Evolutionary conservation across 495 filamentous ascomycete species (phyloP).

Genomic region (Daldinia loculata): DNA sequence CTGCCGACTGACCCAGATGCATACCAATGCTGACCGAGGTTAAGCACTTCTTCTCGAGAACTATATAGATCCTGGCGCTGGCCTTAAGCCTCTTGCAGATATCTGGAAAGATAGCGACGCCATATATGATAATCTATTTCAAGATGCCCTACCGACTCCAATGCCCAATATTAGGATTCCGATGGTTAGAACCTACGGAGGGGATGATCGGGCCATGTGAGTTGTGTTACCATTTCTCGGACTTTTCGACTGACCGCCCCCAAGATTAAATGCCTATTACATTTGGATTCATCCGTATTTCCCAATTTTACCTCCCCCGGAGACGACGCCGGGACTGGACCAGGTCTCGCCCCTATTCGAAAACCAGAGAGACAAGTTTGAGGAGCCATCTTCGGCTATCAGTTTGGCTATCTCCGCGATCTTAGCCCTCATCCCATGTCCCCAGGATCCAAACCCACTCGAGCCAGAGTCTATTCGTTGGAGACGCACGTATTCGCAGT

Average conservation of each 20-base stretch:
- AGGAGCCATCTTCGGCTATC: constrained; percentile 61
- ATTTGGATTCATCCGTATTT: constrained; percentile 68
- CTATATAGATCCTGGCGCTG: constrained; percentile 47
- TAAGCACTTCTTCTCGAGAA: constrained; percentile 42
- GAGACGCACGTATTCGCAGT: constrained; percentile 63
- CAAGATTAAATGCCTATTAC: constrained; percentile 68
- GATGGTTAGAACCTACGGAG: constrained; percentile 40
- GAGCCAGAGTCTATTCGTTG: constrained; percentile 56
- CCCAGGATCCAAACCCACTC: constrained; percentile 58
- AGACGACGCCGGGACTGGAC: constrained; percentile 53
- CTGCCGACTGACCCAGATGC: not conserved
- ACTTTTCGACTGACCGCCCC: constrained; percentile 35
- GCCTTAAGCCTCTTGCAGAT: constrained; percentile 43
- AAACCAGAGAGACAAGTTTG: constrained; percentile 54
- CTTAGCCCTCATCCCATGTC: constrained; percentile 64
- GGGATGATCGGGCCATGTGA: constrained; percentile 43
- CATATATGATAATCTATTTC: constrained; percentile 45
- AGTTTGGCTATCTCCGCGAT: constrained; percentile 65
- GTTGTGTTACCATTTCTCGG: constrained; percentile 6
- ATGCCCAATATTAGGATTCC: constrained; percentile 42
- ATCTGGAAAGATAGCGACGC: constrained; percentile 45
- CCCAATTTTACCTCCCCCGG: constrained; percentile 65
- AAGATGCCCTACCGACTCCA: constrained; percentile 34
- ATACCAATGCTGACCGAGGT: constrained; percentile 25
- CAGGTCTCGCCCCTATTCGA: constrained; percentile 55